Conservation (phyloP, 768 basidiomycete genomes). For the Suillus subaureus region DNA sequence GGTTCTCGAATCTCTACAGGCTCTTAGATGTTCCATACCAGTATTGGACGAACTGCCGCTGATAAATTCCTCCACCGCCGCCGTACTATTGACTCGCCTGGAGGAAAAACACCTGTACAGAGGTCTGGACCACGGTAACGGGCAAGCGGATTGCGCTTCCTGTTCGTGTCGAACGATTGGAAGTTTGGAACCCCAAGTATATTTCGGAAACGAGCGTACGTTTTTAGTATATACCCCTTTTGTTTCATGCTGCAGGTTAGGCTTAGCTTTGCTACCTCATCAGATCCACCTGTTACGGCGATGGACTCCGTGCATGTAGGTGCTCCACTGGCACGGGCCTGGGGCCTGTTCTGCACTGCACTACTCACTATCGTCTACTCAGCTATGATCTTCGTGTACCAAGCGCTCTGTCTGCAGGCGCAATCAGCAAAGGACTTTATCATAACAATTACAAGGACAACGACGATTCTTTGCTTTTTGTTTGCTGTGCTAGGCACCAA, state of each 20-base stretch:
- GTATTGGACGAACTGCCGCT: conserved; percentile 9
- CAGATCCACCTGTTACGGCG: background rate
- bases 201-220: conserved; percentile 93
- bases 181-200: conserved; percentile 86
- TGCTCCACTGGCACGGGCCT: background rate
- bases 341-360: conserved; percentile 36
- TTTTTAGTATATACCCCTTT: conserved; percentile 70
- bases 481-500: conserved; percentile 73
- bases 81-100: conserved; percentile 48
- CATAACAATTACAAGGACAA: conserved; percentile 71
- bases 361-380: conserved; percentile 87
- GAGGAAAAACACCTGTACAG: background rate
- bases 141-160: conserved; percentile 92
- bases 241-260: conserved; percentile 31
- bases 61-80: conserved; percentile 97
- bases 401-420: conserved; percentile 65
- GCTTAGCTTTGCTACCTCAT: conserved; percentile 60
- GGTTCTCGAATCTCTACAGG: conserved; percentile 15
- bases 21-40: background rate
- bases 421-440: conserved; percentile 59
- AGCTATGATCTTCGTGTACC: conserved; percentile 75
- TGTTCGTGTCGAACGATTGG: conserved; percentile 75
- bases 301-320: background rate
- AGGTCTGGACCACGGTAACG: conserved; percentile 70
- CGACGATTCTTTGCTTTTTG: conserved; percentile 66